A percentile compares a stretch with the other conserved stretches of the same genome.
Conservation (phyloP, 768 basidiomycete species). For the Hydnum rufescens region DNA sequence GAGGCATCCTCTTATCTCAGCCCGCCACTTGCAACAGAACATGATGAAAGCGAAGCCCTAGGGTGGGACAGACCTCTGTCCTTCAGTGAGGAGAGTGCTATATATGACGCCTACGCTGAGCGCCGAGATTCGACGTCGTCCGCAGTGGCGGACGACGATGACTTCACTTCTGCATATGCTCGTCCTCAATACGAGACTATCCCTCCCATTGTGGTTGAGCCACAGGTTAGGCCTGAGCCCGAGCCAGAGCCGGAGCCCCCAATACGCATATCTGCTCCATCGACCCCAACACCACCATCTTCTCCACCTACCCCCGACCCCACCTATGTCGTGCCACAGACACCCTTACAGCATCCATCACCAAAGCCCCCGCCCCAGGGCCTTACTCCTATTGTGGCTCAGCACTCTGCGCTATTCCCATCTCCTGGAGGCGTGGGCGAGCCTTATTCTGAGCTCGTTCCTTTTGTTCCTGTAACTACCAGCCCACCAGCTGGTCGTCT, state of each 20-base stretch:
- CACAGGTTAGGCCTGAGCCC: neutral
- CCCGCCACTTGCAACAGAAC: conserved; percentile 12
- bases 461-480: neutral
- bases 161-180: neutral
- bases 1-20: conserved; percentile 19
- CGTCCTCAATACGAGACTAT: neutral
- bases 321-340: conserved; percentile 2
- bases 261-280: neutral
- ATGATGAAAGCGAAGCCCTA: neutral
- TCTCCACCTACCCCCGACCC: neutral
- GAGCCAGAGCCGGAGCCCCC: neutral
- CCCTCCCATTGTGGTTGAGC: conserved; percentile 4
- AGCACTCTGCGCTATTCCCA: conserved; percentile 4
- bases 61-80: conserved; percentile 35
- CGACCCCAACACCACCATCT: neutral
- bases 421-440: conserved; percentile 10
- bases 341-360: conserved; percentile 22
- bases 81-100: conserved; percentile 60
- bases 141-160: conserved; percentile 5
- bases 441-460: conserved; percentile 33
- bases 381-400: conserved; percentile 6
- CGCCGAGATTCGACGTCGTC: conserved; percentile 11
- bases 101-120: conserved; percentile 65
- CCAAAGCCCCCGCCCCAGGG: conserved; percentile 50
- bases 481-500: conserved; percentile 2